A percentile compares a stretch with the other conserved stretches of the same genome.
Conservation (phyloP, 2,329 filamentous ascomycete species). For the Aspergillus sp. region DNA sequence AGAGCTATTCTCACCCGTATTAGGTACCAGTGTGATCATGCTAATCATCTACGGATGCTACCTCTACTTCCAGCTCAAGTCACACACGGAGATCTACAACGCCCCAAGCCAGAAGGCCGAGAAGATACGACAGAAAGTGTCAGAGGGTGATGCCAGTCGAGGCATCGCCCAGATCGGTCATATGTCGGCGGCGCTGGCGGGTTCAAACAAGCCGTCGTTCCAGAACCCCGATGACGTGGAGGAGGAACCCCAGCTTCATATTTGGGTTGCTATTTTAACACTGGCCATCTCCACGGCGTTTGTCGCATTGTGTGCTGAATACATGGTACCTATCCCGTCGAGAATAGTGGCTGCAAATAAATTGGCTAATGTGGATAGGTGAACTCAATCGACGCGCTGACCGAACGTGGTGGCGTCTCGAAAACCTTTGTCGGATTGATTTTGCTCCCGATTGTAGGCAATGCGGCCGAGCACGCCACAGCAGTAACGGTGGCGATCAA, state of each 20-base stretch:
- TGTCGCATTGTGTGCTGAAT: conserved; percentile 74
- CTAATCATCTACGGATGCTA: conserved; percentile 81
- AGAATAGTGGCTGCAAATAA: background rate
- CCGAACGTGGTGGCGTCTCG: conserved; percentile 49
- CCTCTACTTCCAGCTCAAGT: conserved; percentile 87
- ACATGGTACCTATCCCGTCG: conserved; percentile 46
- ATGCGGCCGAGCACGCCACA: conserved; percentile 66
- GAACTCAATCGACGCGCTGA: conserved; percentile 57
- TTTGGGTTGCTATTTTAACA: conserved; percentile 69
- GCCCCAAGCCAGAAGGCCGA: conserved; percentile 75
- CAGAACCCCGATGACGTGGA: conserved; percentile 67
- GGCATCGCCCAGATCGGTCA: conserved; percentile 56
- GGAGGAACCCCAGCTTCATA: conserved; percentile 72
- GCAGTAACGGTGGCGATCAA: conserved; percentile 62
- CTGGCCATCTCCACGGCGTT: conserved; percentile 72
- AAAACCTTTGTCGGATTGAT: conserved; percentile 65
- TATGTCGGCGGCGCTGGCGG: conserved; percentile 51
- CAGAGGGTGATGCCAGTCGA: conserved; percentile 50
- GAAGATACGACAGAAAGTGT: conserved; percentile 50
- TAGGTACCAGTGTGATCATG: conserved; percentile 69
- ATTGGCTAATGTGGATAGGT: conserved; percentile 31
- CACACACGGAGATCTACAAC: conserved; percentile 78
- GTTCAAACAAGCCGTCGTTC: conserved; percentile 47
- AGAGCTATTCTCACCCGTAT: background rate
- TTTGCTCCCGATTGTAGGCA: conserved; percentile 64